Conservation (phyloP, 2,329 filamentous ascomycete species). For the Neonectria punicea region DNA sequence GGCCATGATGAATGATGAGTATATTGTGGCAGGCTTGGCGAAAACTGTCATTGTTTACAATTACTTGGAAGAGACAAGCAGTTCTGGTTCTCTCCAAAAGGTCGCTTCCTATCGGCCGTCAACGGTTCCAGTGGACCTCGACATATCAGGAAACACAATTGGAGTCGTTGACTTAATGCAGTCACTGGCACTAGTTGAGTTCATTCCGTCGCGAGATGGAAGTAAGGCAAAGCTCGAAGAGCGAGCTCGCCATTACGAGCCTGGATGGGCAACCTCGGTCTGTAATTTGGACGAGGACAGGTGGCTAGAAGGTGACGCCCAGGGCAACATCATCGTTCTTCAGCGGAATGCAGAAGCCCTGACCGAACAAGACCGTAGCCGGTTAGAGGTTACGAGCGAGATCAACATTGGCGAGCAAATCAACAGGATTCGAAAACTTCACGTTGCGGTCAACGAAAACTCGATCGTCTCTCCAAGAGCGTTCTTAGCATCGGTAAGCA, state of each 20-base stretch:
- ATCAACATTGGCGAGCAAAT: slow-evolving; percentile 92
- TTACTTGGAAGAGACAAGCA: slow-evolving; percentile 67
- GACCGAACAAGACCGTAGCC: slow-evolving; percentile 76
- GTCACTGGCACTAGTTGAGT: slow-evolving; percentile 83
- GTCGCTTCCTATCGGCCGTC: slow-evolving; percentile 81
- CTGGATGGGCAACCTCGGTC: slow-evolving; percentile 84
- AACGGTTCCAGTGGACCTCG: slow-evolving; percentile 84
- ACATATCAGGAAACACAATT: slow-evolving; percentile 78
- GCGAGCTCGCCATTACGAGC: slow-evolving; percentile 82
- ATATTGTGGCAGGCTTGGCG: slow-evolving; percentile 86
- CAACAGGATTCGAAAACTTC: slow-evolving; percentile 83
- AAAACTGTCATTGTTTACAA: slow-evolving; percentile 79
- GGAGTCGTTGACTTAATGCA: slow-evolving; percentile 95
- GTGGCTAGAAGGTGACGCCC: slow-evolving; percentile 86
- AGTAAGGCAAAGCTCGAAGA: slow-evolving; percentile 74
- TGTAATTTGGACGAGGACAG: slow-evolving; percentile 76
- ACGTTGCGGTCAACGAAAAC: slow-evolving; percentile 71
- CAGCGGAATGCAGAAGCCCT: slow-evolving; percentile 77
- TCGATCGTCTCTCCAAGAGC: slow-evolving; percentile 82
- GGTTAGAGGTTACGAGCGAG: slow-evolving; percentile 80
- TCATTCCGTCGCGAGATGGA: slow-evolving; percentile 66
- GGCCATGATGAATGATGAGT: slow-evolving; percentile 75
- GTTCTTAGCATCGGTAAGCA: slow-evolving; percentile 85
- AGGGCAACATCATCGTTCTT: slow-evolving; percentile 89
- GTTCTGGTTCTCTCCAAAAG: slow-evolving; percentile 70